phyloP scores from a whole-genome alignment of 305 asterid genomes.

The Petunia hybrid region DNA sequence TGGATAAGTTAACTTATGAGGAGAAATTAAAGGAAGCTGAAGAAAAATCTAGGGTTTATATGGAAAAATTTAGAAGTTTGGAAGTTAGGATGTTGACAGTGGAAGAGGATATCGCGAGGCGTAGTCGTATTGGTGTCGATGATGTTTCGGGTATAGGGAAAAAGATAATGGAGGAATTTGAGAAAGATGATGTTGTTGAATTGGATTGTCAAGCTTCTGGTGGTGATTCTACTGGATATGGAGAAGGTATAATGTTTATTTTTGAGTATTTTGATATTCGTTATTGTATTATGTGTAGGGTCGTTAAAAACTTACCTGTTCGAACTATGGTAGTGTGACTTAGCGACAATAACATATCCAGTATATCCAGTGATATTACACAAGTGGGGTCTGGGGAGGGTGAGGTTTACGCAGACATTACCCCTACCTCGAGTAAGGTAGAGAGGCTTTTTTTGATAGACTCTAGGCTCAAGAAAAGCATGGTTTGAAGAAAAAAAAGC shows the following conservation, averaged over 20 bases:
- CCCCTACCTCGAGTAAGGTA: too few relatives aligned
- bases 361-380: too few relatives aligned
- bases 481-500: too few relatives aligned
- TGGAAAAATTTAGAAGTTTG: background rate
- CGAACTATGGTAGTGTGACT: too few relatives aligned
- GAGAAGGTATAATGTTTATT: constrained; percentile 23
- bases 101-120: background rate
- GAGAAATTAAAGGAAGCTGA: constrained; percentile 18
- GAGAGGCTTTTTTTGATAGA: too few relatives aligned
- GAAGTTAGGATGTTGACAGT: background rate
- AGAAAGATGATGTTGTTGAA: background rate
- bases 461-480: too few relatives aligned
- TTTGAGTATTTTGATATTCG: background rate
- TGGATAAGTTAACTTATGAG: background rate
- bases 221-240: constrained; percentile 14
- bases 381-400: too few relatives aligned
- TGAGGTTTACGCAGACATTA: too few relatives aligned
- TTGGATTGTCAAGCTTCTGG: constrained; percentile 1
- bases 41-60: background rate
- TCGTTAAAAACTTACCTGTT: background rate
- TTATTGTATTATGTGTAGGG: constrained; percentile 1
- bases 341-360: too few relatives aligned
- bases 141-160: too few relatives aligned
- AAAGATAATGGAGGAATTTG: background rate
- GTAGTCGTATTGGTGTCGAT: too few relatives aligned